phyloP scores from a whole-genome alignment of 768 basidiomycete genomes.

The Rubroboletus pulcherrimus region DNA sequence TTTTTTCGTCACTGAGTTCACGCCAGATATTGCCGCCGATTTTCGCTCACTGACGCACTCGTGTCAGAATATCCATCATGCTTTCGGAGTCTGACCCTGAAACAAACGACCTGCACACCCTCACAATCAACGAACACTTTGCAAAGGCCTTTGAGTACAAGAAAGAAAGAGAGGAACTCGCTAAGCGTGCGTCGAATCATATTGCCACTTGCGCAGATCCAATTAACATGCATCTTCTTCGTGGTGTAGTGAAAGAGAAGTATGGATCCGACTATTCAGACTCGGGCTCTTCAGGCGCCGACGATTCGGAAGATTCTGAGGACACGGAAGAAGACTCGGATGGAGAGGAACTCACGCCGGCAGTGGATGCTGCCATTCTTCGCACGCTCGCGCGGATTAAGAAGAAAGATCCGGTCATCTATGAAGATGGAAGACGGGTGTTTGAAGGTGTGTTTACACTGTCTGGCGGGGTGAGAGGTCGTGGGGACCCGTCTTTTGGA shows the following conservation, averaged over 20 bases:
- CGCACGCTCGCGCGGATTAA: slow-evolving; percentile 84
- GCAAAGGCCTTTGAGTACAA: slow-evolving; percentile 80
- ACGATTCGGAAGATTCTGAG: slow-evolving; percentile 57
- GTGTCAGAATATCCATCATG: slow-evolving; percentile 28
- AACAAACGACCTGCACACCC: slow-evolving; percentile 38
- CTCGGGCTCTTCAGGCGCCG: slow-evolving; percentile 15
- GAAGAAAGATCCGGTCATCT: slow-evolving; percentile 80
- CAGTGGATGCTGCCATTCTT: slow-evolving; percentile 90
- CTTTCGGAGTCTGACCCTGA: slow-evolving; percentile 51
- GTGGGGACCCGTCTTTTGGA: not conserved
- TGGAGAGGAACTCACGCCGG: slow-evolving; percentile 91
- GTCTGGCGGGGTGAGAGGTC: not conserved
- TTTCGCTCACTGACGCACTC: not conserved
- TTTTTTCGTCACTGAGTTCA: not conserved
- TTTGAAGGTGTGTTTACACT: slow-evolving; percentile 64
- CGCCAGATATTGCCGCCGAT: not conserved
- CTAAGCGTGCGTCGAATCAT: slow-evolving; percentile 52
- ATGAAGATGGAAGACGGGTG: slow-evolving; percentile 63
- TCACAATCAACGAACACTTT: slow-evolving; percentile 72
- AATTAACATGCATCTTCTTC: not conserved
- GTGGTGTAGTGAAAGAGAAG: slow-evolving; percentile 70
- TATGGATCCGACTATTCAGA: slow-evolving; percentile 70
- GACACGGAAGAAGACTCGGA: slow-evolving; percentile 90
- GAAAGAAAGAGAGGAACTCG: slow-evolving; percentile 83
- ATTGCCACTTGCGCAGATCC: not conserved